These are phyloP conservation scores for Hypoxylon sp. DNA, from an alignment of 2,329 filamentous ascomycete genomes.

Conservation along the genomic window DNA sequence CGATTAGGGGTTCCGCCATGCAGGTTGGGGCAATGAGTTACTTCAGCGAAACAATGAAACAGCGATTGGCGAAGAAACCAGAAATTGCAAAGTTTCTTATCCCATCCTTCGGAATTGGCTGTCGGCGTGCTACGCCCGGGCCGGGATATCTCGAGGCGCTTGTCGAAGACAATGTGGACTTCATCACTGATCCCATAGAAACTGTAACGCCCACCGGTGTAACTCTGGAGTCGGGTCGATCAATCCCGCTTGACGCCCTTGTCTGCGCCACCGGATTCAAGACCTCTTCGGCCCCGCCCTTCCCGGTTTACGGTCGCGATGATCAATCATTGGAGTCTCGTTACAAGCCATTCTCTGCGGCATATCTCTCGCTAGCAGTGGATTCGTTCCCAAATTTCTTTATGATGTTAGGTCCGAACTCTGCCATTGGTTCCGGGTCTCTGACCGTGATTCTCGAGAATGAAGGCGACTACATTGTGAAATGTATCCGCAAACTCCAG, in stretches of 20 bases:
- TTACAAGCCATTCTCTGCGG: conserved; percentile 57
- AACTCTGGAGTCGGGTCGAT: conserved; percentile 46
- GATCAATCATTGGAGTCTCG: conserved; percentile 55
- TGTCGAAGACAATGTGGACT: conserved; percentile 57
- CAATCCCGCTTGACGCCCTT: conserved; percentile 60
- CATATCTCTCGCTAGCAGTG: conserved; percentile 61
- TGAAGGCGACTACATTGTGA: conserved; percentile 63
- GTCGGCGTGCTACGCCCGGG: conserved; percentile 61
- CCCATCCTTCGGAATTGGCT: conserved; percentile 60
- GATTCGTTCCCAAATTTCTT: conserved; percentile 65
- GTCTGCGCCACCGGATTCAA: conserved; percentile 64
- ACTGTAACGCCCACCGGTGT: conserved; percentile 56
- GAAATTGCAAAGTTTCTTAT: conserved; percentile 60
- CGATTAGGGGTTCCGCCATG: conserved; percentile 55
- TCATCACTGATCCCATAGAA: conserved; percentile 54
- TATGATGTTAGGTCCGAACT: conserved; percentile 64
- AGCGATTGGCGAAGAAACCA: conserved; percentile 58
- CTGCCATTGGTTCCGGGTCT: conserved; percentile 61
- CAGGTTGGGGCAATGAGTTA: conserved; percentile 51
- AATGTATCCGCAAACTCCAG: conserved; percentile 62
- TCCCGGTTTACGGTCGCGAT: conserved; percentile 57
- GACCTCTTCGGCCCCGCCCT: conserved; percentile 57
- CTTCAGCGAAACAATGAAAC: conserved; percentile 57
- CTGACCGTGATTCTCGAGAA: conserved; percentile 62
- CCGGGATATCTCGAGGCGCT: conserved; percentile 62